Base-by-base conservation (phyloP, 2,329 filamentous ascomycete genomes). In the Fonsecaea pedrosoi region DNA sequence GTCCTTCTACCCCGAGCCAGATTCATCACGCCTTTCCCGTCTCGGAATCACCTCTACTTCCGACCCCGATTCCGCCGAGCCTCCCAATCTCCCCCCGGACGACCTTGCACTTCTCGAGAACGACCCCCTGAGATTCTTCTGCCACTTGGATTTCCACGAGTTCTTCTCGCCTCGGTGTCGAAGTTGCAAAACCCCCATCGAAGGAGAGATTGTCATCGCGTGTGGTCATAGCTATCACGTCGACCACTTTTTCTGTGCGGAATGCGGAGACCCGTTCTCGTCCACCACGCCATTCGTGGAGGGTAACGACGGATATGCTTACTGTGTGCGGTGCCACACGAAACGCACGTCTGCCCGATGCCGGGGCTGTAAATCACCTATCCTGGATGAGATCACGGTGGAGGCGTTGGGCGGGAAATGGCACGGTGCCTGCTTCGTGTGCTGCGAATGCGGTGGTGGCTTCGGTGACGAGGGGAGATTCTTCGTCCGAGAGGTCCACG, bases 91-190 rank as follows among this genome's bases (percentile, higher is more conserved):
- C 25, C 15, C 25, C 5, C 53, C 53, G 12, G 53, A 62, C 9
- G 35, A 56, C 13, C 25, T 35, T 4, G 13, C n/a, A 4, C 25
- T 48, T 34, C 50, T 62, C 15, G 42, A 55, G 15, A 89, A 90
- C 50, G 90, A 94, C 42, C 84, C 87, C 10, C 81, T 92, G 54
- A 89, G 94, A 10, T 98, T 98, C 85, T 99, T 91, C 82, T 99
- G 95, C 80, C 94, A 98, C 77, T 86, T 99, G n/a, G 95, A 99
- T 82, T 99, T 94, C 87, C 95, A 99, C 78, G 95, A 99, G 80
- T 83, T 91, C 62, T 99, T 92, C 79, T 93, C 91, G 37, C 95
- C 95, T 4, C 89, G 92, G 50, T 99, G 95, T 85, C 95, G 95
- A 81, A 93, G 92, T 78, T 99, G 95, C 86, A 93, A 91, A 78